Percentiles rank a stretch among this genome's conserved stretches.
Evolutionary conservation across 495 filamentous ascomycete species (phyloP).

Genomic region (Penicillium chermesinum): DNA sequence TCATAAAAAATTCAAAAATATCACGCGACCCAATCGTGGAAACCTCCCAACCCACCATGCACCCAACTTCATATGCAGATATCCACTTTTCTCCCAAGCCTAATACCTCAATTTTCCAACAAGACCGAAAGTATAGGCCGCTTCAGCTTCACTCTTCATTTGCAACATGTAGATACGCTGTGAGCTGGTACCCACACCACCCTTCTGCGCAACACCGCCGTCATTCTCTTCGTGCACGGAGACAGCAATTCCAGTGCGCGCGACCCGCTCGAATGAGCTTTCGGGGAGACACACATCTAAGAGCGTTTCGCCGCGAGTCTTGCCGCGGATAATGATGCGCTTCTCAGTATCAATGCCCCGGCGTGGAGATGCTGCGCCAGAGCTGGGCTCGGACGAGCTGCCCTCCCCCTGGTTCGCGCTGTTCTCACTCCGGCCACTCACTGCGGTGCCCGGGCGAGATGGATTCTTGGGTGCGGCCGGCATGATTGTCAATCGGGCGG

Average conservation of each 20-base stretch:
- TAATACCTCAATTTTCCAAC: constrained; percentile 57
- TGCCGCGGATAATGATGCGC: constrained; percentile 68
- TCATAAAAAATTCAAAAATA: constrained; percentile 1
- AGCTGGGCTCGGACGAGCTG: constrained; percentile 24
- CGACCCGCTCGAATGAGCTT: constrained; percentile 78
- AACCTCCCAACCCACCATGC: constrained; percentile 4
- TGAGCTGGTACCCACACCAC: constrained; percentile 63
- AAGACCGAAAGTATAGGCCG: constrained; percentile 56
- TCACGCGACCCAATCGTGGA: neutral
- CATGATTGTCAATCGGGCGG: constrained; percentile 75
- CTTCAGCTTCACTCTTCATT: constrained; percentile 59
- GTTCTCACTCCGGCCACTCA: constrained; percentile 24
- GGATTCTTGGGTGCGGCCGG: constrained; percentile 54
- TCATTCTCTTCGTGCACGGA: constrained; percentile 80
- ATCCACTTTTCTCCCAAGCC: neutral
- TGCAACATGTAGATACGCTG: constrained; percentile 82
- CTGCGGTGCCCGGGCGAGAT: constrained; percentile 31
- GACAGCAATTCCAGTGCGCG: constrained; percentile 76
- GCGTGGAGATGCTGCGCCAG: constrained; percentile 34
- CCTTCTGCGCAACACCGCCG: constrained; percentile 62
- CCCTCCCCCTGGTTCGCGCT: constrained; percentile 11
- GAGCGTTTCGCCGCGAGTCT: constrained; percentile 61
- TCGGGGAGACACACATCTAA: constrained; percentile 81
- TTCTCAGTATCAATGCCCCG: constrained; percentile 55
- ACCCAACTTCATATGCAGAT: constrained; percentile 6